phyloP scores from a whole-genome alignment of 345 rosid species.

The Turnera subulata region DNA sequence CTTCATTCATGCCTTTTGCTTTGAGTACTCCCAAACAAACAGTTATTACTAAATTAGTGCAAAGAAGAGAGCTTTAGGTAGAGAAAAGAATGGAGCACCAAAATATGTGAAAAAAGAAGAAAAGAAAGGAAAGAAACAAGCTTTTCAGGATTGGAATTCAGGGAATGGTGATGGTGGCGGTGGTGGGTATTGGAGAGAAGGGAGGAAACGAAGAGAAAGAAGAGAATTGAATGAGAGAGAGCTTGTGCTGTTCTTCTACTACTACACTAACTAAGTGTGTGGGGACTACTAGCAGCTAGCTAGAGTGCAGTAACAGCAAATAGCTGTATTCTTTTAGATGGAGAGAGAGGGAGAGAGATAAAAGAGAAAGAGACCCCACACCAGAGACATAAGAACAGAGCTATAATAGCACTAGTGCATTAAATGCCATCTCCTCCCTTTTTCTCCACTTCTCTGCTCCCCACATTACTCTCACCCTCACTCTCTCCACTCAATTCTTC shows the following conservation, averaged over 20 bases:
- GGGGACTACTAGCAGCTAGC: constrained; percentile 32
- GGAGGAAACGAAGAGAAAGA: background rate
- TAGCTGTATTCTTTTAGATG: constrained; percentile 20
- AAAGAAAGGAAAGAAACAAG: too few species aligned
- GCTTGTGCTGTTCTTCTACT: constrained; percentile 4
- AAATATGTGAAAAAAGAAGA: too few species aligned
- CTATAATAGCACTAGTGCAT: constrained; percentile 18
- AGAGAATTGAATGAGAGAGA: constrained; percentile 25
- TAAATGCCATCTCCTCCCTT: constrained; percentile 29
- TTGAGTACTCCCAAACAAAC: background rate
- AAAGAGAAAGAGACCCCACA: constrained; percentile 18
- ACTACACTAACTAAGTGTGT: too few species aligned
- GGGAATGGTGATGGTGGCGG: constrained; percentile 13
- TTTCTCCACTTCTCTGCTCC: constrained; percentile 6
- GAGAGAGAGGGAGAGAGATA: constrained; percentile 2
- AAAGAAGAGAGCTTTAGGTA: background rate
- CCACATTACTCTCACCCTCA: too few species aligned
- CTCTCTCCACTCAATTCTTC: too few species aligned
- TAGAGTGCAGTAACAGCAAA: background rate
- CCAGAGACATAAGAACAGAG: constrained; percentile 6
- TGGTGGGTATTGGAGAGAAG: background rate
- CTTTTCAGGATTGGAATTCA: too few species aligned
- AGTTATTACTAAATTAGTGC: background rate
- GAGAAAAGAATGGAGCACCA: too few species aligned
- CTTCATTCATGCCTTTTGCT: constrained; percentile 34